phyloP scores from a whole-genome alignment of 345 rosid genomes.

The Linum tenue region DNA sequence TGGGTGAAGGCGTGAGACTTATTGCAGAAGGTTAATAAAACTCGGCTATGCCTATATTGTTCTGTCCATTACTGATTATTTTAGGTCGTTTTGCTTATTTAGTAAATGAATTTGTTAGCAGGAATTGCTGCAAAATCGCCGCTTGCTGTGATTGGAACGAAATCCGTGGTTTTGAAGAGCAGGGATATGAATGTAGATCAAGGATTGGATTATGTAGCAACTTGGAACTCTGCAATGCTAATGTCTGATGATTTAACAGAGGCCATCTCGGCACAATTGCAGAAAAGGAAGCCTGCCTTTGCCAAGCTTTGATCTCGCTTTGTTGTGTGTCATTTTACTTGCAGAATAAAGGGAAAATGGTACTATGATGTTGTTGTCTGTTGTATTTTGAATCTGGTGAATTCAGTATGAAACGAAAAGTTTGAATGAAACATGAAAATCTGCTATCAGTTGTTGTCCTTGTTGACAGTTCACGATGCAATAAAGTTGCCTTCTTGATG shows the following conservation, averaged over 20 bases:
- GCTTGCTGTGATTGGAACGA: slow-evolving; percentile 67
- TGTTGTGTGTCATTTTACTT: too few relatives aligned
- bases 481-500: too few relatives aligned
- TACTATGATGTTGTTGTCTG: too few relatives aligned
- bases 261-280: slow-evolving; percentile 42
- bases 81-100: not conserved
- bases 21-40: slow-evolving; percentile 46
- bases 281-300: slow-evolving; percentile 52
- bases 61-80: not conserved
- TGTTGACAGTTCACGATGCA: too few relatives aligned
- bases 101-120: slow-evolving; percentile 9
- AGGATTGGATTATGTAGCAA: slow-evolving; percentile 76
- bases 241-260: slow-evolving; percentile 55
- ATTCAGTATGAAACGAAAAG: too few relatives aligned
- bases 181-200: slow-evolving; percentile 68
- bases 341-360: not conserved
- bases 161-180: slow-evolving; percentile 56
- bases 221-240: slow-evolving; percentile 82
- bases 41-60: not conserved
- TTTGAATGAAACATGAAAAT: too few relatives aligned
- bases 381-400: too few relatives aligned
- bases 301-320: slow-evolving; percentile 45
- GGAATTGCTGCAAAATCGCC: slow-evolving; percentile 73
- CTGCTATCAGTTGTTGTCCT: too few relatives aligned
- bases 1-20: slow-evolving; percentile 36